phyloP scores from a whole-genome alignment of 495 filamentous ascomycete genomes.

The Hypoxylon crocopeplum region DNA sequence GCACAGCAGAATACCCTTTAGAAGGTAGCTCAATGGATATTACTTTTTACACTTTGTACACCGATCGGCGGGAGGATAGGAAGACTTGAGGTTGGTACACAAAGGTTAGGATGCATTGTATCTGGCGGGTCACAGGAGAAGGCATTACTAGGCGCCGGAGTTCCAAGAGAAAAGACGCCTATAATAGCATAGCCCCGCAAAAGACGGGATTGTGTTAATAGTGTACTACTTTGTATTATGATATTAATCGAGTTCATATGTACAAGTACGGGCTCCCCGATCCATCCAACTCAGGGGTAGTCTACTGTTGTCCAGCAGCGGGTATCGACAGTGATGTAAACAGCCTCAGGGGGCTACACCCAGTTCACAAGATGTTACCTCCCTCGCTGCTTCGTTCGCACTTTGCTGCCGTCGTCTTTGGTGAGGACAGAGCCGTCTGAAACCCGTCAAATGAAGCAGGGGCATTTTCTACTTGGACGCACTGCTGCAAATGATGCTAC shows the following conservation, averaged over 20 bases:
- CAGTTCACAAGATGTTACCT: too few relatives aligned
- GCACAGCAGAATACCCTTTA: not conserved
- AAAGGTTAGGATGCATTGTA: not conserved
- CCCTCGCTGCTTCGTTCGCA: not conserved
- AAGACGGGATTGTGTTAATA: not conserved
- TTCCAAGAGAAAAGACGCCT: not conserved
- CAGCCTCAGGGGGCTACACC: too few relatives aligned
- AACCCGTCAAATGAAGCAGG: not conserved
- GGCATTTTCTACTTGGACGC: slow-evolving; percentile 2
- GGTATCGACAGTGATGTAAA: too few relatives aligned
- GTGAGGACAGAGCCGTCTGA: not conserved
- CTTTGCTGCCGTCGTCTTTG: not conserved
- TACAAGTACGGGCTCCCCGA: too few relatives aligned
- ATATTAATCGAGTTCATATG: too few relatives aligned
- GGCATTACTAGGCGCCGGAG: not conserved
- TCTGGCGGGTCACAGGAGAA: not conserved
- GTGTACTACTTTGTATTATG: too few relatives aligned
- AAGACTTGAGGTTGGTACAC: not conserved
- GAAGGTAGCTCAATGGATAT: not conserved
- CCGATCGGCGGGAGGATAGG: not conserved
- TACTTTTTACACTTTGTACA: not conserved
- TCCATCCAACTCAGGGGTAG: too few relatives aligned
- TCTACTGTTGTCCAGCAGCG: too few relatives aligned
- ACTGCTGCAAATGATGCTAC: slow-evolving; percentile 8
- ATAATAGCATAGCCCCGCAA: not conserved